Percentiles rank a stretch among this genome's conserved stretches.
Evolutionary conservation across 2,329 filamentous ascomycete genomes (phyloP).

Genomic region (Bretziella fagacearum): DNA sequence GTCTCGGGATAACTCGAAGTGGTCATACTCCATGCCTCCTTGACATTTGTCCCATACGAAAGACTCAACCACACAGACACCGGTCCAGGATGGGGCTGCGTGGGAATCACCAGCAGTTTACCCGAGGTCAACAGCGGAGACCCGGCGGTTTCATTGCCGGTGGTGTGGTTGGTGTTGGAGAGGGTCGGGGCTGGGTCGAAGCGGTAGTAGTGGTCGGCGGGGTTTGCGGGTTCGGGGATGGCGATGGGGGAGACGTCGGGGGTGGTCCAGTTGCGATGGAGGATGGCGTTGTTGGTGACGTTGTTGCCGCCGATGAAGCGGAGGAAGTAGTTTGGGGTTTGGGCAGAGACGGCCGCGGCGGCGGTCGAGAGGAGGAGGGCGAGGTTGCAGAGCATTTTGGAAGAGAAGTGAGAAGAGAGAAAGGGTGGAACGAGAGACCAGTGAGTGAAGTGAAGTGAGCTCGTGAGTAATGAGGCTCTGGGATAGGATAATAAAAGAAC

Average conservation of each 20-base stretch:
- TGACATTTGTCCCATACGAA: neutral
- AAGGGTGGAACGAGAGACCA: neutral
- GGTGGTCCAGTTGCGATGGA: slow-evolving; percentile 12
- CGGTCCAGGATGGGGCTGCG: slow-evolving; percentile 11
- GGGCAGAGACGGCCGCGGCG: slow-evolving; percentile 6
- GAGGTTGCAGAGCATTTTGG: slow-evolving; percentile 4
- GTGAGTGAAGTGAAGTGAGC: too few species aligned
- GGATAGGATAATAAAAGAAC: too few species aligned
- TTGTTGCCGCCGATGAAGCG: slow-evolving; percentile 12
- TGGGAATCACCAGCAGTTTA: slow-evolving; percentile 11
- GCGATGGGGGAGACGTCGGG: slow-evolving; percentile 9
- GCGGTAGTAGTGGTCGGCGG: slow-evolving; percentile 13
- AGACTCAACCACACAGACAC: slow-evolving; percentile 5
- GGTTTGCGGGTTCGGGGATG: slow-evolving; percentile 9
- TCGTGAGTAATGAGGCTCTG: too few species aligned
- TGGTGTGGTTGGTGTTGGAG: neutral
- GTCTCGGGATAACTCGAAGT: slow-evolving; percentile 5
- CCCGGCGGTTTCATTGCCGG: neutral
- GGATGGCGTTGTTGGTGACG: slow-evolving; percentile 9
- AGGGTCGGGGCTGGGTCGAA: slow-evolving; percentile 7
- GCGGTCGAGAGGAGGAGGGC: neutral
- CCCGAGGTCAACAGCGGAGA: neutral
- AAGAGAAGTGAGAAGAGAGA: neutral
- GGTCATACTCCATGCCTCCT: neutral
- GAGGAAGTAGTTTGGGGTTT: slow-evolving; percentile 12